Percentiles rank a stretch among this genome's conserved stretches.
Conservation (phyloP, 306 rosid species). For the Ammopiptanthus mongolicus region DNA sequence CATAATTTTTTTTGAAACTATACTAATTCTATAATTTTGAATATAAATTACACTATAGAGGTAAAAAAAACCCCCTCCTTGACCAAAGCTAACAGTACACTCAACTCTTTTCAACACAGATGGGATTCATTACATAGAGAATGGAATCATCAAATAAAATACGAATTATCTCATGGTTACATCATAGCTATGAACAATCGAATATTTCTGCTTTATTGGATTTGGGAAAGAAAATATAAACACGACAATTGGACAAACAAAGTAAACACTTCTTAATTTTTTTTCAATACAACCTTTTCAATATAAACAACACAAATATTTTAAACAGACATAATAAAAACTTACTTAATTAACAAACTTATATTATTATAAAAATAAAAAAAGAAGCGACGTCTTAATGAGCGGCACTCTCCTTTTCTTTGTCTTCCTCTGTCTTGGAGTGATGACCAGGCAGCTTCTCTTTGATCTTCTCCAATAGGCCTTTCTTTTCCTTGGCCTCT, state of each 20-base stretch:
- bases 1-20: too few species aligned
- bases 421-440: constrained; percentile 22
- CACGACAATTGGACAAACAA: neutral
- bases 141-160: too few species aligned
- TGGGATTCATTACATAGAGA: too few species aligned
- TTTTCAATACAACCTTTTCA: neutral
- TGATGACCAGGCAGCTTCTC: constrained; percentile 82
- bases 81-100: too few species aligned
- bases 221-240: neutral
- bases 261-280: neutral
- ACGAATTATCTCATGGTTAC: too few species aligned
- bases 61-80: too few species aligned
- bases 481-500: constrained; percentile 68
- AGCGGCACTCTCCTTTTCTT: constrained; percentile 14
- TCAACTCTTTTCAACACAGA: too few species aligned
- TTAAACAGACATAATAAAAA: neutral
- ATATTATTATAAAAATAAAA: neutral
- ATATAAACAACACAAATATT: neutral
- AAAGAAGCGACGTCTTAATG: neutral
- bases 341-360: neutral
- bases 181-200: too few species aligned
- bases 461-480: constrained; percentile 74
- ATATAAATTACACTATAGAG: too few species aligned
- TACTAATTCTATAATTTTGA: too few species aligned
- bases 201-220: too few species aligned